Conservation (phyloP, 345 rosid species). For the Hypericum androsaemum region DNA sequence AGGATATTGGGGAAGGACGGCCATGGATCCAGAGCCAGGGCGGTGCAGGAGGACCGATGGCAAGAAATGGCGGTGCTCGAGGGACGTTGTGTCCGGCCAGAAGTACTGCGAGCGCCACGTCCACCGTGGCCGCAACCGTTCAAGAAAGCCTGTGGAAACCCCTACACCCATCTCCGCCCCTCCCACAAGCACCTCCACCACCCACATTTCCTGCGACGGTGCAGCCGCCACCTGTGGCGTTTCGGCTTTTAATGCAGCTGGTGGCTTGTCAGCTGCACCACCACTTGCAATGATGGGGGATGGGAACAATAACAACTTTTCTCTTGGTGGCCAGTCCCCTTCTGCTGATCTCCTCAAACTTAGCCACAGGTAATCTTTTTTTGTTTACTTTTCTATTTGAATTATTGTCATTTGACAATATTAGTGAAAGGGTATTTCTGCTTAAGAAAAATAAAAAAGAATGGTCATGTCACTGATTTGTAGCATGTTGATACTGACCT, state of each 20-base stretch:
- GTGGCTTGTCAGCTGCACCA: conserved; percentile 8
- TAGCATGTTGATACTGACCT: too few species aligned
- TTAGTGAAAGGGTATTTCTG: not conserved
- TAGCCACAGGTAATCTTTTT: conserved; percentile 36
- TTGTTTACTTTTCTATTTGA: not conserved
- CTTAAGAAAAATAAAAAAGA: not conserved
- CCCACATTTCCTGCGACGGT: conserved; percentile 4
- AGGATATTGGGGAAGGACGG: conserved; percentile 81
- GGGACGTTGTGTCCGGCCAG: conserved; percentile 79
- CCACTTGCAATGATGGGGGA: conserved; percentile 25
- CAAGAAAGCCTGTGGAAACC: conserved; percentile 99
- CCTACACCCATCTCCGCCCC: conserved; percentile 34
- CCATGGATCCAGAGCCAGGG: conserved; percentile 98
- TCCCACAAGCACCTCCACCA: conserved; percentile 11
- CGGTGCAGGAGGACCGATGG: conserved; percentile 97
- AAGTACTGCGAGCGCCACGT: conserved; percentile 99
- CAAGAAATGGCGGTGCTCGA: conserved; percentile 98
- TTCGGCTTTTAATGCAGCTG: conserved; percentile 1
- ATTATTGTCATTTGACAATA: not conserved
- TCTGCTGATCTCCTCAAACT: conserved; percentile 52
- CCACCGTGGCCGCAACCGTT: conserved; percentile 99
- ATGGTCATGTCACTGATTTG: not conserved
- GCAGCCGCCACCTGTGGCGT: conserved; percentile 5
- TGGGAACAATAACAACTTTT: conserved; percentile 29
- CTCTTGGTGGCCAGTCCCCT: conserved; percentile 37